Evolutionary conservation across 2,329 filamentous ascomycete species (phyloP).

Genomic region (Paramyrothecium roridum): DNA sequence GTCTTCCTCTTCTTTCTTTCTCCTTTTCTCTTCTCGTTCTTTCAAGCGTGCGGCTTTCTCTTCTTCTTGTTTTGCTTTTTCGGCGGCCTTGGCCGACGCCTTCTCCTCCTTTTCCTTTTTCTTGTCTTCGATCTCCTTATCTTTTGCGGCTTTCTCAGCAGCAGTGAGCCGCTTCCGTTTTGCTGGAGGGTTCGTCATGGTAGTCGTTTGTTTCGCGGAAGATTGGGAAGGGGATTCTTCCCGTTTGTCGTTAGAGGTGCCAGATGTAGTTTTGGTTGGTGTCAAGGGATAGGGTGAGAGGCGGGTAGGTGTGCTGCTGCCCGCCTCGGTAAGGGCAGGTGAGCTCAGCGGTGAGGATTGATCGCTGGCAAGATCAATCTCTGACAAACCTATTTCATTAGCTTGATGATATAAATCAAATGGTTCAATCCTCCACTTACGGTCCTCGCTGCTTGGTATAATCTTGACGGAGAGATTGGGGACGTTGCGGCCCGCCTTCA

Average conservation of each 20-base stretch:
- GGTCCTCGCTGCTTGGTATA: slow-evolving; percentile 12
- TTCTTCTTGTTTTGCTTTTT: slow-evolving; percentile 35
- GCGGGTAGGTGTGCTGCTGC: slow-evolving; percentile 34
- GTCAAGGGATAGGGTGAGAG: slow-evolving; percentile 32
- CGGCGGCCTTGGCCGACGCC: slow-evolving; percentile 27
- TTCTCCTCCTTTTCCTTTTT: slow-evolving; percentile 23
- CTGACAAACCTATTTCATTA: background rate
- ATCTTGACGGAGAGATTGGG: slow-evolving; percentile 11
- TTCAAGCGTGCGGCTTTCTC: slow-evolving; percentile 33
- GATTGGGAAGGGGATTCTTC: slow-evolving; percentile 13
- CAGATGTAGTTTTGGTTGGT: slow-evolving; percentile 18
- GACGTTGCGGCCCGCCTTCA: slow-evolving; percentile 17
- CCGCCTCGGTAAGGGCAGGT: slow-evolving; percentile 37
- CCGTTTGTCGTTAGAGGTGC: slow-evolving; percentile 2
- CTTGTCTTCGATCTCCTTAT: slow-evolving; percentile 36
- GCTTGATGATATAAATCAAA: background rate
- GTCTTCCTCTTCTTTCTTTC: slow-evolving; percentile 40
- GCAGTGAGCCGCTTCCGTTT: slow-evolving; percentile 43
- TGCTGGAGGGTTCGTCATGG: slow-evolving; percentile 15
- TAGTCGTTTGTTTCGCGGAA: slow-evolving; percentile 12
- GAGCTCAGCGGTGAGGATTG: slow-evolving; percentile 25
- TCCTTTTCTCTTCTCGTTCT: slow-evolving; percentile 36
- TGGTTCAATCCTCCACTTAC: slow-evolving; percentile 13
- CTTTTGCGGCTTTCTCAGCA: slow-evolving; percentile 34
- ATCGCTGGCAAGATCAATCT: slow-evolving; percentile 5